Conservation (phyloP, 2,329 filamentous ascomycete species). For the Paecilomyces formosus region DNA sequence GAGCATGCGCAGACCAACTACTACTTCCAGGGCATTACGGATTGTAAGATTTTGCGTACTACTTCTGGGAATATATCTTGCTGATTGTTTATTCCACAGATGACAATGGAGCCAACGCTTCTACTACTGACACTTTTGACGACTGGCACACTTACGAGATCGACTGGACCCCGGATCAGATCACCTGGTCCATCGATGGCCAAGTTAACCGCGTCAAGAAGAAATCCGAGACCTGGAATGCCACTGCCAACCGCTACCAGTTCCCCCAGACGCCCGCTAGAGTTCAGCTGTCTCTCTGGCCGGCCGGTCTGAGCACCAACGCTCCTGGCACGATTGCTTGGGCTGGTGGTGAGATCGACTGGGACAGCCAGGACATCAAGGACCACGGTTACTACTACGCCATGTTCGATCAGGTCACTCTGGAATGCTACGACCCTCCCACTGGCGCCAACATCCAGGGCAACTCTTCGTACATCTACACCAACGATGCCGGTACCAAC, state of each 20-base stretch:
- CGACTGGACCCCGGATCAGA: conserved; percentile 78
- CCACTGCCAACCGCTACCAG: conserved; percentile 69
- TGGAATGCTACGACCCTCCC: conserved; percentile 83
- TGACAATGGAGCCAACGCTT: conserved; percentile 65
- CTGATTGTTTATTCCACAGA: conserved; percentile 45
- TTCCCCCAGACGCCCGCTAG: conserved; percentile 89
- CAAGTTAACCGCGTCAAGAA: conserved; percentile 65
- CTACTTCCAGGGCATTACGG: conserved; percentile 88
- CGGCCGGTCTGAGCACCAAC: conserved; percentile 73
- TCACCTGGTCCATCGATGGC: conserved; percentile 85
- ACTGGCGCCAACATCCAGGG: conserved; percentile 56
- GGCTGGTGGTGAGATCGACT: conserved; percentile 87
- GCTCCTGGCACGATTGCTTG: conserved; percentile 78
- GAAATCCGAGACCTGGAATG: conserved; percentile 77
- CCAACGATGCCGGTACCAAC: conserved; percentile 58
- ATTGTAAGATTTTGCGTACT: conserved; percentile 55
- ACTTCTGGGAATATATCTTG: background rate
- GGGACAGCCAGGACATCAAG: conserved; percentile 74
- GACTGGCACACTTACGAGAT: conserved; percentile 88
- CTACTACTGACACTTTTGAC: conserved; percentile 60
- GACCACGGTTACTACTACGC: conserved; percentile 84
- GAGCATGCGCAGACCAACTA: conserved; percentile 82
- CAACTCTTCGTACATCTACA: conserved; percentile 67
- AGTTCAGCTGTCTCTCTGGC: conserved; percentile 93
- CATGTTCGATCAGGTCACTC: conserved; percentile 65